Evolutionary conservation across 441 rosid genomes (phyloP).

Genomic region (Populus trichocarpa): DNA sequence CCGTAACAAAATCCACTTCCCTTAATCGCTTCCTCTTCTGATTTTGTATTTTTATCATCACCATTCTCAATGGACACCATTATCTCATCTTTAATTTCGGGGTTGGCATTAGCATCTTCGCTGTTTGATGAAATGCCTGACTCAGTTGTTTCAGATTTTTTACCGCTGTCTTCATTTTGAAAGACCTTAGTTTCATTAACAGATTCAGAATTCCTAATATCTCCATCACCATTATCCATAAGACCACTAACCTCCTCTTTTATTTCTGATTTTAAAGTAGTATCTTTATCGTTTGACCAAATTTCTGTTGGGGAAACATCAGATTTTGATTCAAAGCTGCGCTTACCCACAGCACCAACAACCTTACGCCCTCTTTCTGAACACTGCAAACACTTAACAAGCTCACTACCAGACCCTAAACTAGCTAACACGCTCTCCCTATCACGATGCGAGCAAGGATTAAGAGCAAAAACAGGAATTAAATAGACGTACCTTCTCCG

Average conservation of each 20-base stretch:
- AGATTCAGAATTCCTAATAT: conserved; percentile 9
- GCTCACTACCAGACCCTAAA: conserved; percentile 62
- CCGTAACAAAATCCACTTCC: conserved; percentile 49
- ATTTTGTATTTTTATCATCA: conserved; percentile 20
- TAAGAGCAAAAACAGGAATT: conserved; percentile 84
- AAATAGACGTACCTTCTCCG: conserved; percentile 91
- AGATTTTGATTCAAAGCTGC: conserved; percentile 33
- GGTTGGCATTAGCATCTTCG: neutral
- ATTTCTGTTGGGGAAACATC: conserved; percentile 26
- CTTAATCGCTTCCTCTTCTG: conserved; percentile 18
- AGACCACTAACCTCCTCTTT: conserved; percentile 22
- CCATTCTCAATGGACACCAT: conserved; percentile 6
- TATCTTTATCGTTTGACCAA: conserved; percentile 33
- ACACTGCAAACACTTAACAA: conserved; percentile 78
- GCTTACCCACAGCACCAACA: conserved; percentile 71
- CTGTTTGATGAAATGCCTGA: neutral
- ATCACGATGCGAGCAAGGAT: conserved; percentile 65
- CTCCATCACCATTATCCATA: conserved; percentile 12
- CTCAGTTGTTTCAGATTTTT: neutral
- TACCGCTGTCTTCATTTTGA: conserved; percentile 15
- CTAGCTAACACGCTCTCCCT: conserved; percentile 81
- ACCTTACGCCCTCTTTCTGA: conserved; percentile 85
- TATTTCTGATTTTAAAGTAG: conserved; percentile 16
- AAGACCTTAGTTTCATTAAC: conserved; percentile 9
- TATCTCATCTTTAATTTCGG: neutral